These are phyloP conservation scores for Coemansia sp. DNA, from an alignment of 192 early-diverging fungal species.

Conservation along the genomic window DNA sequence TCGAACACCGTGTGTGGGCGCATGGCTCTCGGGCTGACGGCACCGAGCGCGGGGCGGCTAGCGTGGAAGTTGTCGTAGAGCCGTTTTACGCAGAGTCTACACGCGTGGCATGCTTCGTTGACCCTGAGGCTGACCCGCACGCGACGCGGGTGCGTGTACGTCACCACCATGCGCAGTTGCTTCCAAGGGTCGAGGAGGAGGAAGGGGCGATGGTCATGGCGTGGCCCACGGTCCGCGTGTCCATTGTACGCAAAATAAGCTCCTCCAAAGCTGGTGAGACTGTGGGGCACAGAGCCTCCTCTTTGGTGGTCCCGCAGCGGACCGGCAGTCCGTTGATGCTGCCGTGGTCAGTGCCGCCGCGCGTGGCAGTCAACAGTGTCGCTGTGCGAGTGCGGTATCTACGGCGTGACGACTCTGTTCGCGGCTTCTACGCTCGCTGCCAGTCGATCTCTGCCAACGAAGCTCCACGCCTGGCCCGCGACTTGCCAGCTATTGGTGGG, in stretches of 20 bases:
- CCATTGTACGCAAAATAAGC: conserved; percentile 1
- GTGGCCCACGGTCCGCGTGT: conserved; percentile 40
- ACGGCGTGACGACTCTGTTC: conserved; percentile 28
- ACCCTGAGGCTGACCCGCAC: conserved; percentile 51
- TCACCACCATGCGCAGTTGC: conserved; percentile 32
- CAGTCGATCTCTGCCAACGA: conserved; percentile 30
- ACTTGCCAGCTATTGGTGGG: conserved; percentile 3
- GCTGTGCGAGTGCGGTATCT: conserved; percentile 41
- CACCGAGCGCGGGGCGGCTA: conserved; percentile 13
- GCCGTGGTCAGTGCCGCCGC: conserved; percentile 50
- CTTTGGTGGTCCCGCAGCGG: neutral
- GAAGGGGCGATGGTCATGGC: conserved; percentile 22
- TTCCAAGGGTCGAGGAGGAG: conserved; percentile 23
- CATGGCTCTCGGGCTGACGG: conserved; percentile 7
- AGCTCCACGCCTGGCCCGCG: conserved; percentile 13
- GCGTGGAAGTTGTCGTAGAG: conserved; percentile 19
- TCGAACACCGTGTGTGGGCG: conserved; percentile 53
- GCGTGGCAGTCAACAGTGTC: conserved; percentile 34
- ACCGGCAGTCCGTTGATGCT: neutral
- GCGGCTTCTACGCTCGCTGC: conserved; percentile 44
- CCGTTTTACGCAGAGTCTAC: conserved; percentile 29
- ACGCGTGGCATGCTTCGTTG: conserved; percentile 47
- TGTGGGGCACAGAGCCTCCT: neutral
- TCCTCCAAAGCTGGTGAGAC: neutral
- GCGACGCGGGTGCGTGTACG: conserved; percentile 48